phyloP scores from a whole-genome alignment of 805 yeast species.

The Metschnikowia drakensbergensis region DNA sequence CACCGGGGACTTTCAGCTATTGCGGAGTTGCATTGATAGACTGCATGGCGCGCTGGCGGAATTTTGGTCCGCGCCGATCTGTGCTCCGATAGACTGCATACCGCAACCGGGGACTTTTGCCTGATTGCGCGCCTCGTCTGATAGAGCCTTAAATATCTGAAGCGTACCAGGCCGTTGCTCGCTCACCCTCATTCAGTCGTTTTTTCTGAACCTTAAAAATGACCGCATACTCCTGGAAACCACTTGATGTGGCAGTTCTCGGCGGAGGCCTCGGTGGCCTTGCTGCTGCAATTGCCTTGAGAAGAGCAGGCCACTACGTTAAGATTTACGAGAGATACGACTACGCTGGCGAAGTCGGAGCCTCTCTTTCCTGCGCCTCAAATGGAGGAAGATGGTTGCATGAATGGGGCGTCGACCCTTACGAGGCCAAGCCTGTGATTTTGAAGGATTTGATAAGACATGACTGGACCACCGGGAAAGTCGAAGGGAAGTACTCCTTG shows the following conservation, averaged over 20 bases:
- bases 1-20: not conserved
- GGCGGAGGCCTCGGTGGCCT: slow-evolving; percentile 15
- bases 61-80: not conserved
- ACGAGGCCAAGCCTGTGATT: slow-evolving; percentile 23
- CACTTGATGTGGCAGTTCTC: slow-evolving; percentile 15
- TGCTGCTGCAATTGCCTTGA: slow-evolving; percentile 9
- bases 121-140: not conserved
- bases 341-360: slow-evolving; percentile 10
- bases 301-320: slow-evolving; percentile 10
- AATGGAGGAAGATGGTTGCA: slow-evolving; percentile 26
- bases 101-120: not conserved
- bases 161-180: too few relatives aligned
- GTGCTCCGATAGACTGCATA: slow-evolving; percentile 1
- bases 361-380: slow-evolving; percentile 27
- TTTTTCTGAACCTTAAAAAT: not conserved
- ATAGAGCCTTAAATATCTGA: not conserved
- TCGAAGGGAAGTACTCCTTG: slow-evolving; percentile 20
- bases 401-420: slow-evolving; percentile 24
- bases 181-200: not conserved
- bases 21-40: not conserved
- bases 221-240: slow-evolving; percentile 1
- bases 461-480: slow-evolving; percentile 22
- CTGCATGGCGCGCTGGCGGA: not conserved
- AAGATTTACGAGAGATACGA: slow-evolving; percentile 7
- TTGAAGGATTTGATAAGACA: slow-evolving; percentile 21